A percentile compares a stretch with the other conserved stretches of the same genome.
Conservation (phyloP, 73 alveolate genomes). For the Tetrahymena borealis region DNA sequence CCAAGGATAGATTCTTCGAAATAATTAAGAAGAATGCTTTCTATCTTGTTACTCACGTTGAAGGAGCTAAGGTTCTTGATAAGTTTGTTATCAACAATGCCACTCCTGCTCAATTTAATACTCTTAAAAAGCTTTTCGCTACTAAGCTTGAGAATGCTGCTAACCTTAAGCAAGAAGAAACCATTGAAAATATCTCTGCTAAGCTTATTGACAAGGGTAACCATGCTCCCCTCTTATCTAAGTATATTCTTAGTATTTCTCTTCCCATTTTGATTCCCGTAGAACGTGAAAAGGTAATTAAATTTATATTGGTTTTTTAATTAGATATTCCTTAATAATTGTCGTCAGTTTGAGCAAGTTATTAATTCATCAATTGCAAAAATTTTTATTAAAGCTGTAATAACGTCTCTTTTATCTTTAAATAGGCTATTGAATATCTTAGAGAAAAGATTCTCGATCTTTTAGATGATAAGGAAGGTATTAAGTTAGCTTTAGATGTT, state of each 20-base stretch:
- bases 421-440: not conserved
- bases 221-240: not conserved
- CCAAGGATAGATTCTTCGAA: not conserved
- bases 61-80: not conserved
- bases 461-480: not conserved
- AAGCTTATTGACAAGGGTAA: not conserved
- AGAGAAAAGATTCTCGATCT: not conserved
- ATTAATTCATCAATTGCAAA: too few species aligned
- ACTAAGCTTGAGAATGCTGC: not conserved
- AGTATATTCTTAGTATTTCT: not conserved
- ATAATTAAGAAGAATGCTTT: not conserved
- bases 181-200: not conserved
- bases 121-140: not conserved
- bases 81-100: not conserved
- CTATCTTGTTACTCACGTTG: not conserved
- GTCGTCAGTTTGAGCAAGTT: too few species aligned
- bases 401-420: not conserved
- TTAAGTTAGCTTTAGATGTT: not conserved
- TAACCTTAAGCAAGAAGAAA: not conserved
- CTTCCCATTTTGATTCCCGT: not conserved
- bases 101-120: conserved; percentile 1
- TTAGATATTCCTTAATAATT: too few species aligned
- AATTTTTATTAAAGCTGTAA: not conserved
- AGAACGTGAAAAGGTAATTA: not conserved
- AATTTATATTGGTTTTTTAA: too few species aligned